Percentiles rank a stretch among this genome's conserved stretches.
phyloP scores from a whole-genome alignment of 1,284 basidiomycete genomes.

The Trametes polyzona region DNA sequence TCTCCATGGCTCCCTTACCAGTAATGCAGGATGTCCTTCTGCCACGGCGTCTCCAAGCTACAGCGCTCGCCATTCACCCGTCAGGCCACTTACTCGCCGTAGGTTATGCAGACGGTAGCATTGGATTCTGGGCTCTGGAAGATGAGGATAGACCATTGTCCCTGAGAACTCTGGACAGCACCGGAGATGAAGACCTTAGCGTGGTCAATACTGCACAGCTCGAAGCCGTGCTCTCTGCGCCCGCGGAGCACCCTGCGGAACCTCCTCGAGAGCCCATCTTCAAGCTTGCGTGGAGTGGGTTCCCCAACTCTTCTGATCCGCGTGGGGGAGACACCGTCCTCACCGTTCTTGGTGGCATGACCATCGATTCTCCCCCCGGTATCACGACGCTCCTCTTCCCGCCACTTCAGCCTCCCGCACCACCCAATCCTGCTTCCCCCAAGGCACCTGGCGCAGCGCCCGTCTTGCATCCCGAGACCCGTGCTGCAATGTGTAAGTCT shows the following conservation, averaged over 20 bases:
- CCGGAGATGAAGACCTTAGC: slow-evolving; percentile 51
- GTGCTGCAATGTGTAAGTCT: slow-evolving; percentile 69
- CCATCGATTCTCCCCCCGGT: slow-evolving; percentile 59
- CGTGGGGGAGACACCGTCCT: slow-evolving; percentile 73
- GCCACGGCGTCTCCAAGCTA: slow-evolving; percentile 75
- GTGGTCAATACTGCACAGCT: slow-evolving; percentile 50
- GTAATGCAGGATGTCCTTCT: slow-evolving; percentile 61
- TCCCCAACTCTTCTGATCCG: slow-evolving; percentile 64
- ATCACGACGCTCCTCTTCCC: slow-evolving; percentile 76
- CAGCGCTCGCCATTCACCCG: slow-evolving; percentile 69
- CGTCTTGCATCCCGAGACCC: slow-evolving; percentile 37
- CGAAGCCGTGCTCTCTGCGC: slow-evolving; percentile 44
- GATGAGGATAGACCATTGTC: slow-evolving; percentile 83
- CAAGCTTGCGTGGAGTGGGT: slow-evolving; percentile 86
- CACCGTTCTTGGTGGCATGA: slow-evolving; percentile 79
- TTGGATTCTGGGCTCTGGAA: slow-evolving; percentile 86
- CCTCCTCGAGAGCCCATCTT: slow-evolving; percentile 79
- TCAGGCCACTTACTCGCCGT: slow-evolving; percentile 73
- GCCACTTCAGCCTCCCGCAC: slow-evolving; percentile 66
- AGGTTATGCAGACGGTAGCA: slow-evolving; percentile 85
- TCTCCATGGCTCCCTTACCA: not conserved
- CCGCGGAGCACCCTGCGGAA: slow-evolving; percentile 18
- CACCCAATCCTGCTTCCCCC: slow-evolving; percentile 47
- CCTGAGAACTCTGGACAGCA: slow-evolving; percentile 69
- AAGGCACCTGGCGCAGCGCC: slow-evolving; percentile 23